A percentile compares a stretch with the other conserved stretches of the same genome.
Evolutionary conservation across 306 rosid species (phyloP).

Genomic region (Mimosa bimucronata): DNA sequence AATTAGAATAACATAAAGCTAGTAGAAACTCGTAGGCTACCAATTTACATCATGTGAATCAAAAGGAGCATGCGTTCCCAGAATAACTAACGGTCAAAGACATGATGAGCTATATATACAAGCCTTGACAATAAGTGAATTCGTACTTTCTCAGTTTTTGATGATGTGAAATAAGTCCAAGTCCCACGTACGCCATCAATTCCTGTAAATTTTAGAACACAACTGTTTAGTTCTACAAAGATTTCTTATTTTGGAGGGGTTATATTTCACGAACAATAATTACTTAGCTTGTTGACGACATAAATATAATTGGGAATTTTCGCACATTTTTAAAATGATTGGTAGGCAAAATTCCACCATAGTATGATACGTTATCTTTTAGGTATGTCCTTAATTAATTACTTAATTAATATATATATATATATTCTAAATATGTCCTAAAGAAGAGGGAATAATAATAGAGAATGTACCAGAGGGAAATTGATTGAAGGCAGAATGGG

Average conservation of each 20-base stretch:
- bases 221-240: conserved; percentile 9
- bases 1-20: conserved; percentile 25
- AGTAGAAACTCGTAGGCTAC: conserved; percentile 14
- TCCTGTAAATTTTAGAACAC: conserved; percentile 50
- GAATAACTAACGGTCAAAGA: not conserved
- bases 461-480: too few species aligned
- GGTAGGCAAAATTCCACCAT: not conserved
- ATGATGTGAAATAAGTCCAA: conserved; percentile 78
- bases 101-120: too few species aligned
- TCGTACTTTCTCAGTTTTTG: conserved; percentile 68
- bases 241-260: not conserved
- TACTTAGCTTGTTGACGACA: conserved; percentile 9
- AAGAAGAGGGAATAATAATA: too few species aligned
- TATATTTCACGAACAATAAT: not conserved
- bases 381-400: too few species aligned
- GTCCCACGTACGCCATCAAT: conserved; percentile 84
- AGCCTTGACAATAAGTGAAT: too few species aligned
- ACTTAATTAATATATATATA: too few species aligned
- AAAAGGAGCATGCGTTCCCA: not conserved
- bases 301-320: too few species aligned
- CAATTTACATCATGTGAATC: conserved; percentile 25
- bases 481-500: too few species aligned
- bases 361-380: too few species aligned
- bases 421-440: too few species aligned
- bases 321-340: too few species aligned